Conservation (phyloP, 495 filamentous ascomycete genomes). For the Lophiotrema nucula region DNA sequence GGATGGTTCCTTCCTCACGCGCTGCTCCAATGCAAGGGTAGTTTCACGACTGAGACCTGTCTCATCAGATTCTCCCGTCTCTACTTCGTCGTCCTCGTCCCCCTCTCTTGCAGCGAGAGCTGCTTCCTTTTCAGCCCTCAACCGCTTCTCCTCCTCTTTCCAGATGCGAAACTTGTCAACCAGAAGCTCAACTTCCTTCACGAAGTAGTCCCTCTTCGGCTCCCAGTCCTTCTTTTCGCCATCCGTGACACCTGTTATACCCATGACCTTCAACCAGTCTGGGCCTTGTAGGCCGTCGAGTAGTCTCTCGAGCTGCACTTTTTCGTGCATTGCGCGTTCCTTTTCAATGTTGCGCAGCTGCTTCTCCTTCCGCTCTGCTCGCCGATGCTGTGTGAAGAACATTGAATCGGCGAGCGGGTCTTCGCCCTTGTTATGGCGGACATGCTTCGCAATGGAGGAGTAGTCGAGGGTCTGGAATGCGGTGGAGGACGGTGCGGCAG, state of each 20-base stretch:
- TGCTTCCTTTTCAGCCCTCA: constrained; percentile 66
- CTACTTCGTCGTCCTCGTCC: constrained; percentile 41
- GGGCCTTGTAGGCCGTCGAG: constrained; percentile 84
- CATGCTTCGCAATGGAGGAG: constrained; percentile 48
- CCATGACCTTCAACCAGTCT: constrained; percentile 92
- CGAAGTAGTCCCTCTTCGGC: constrained; percentile 78
- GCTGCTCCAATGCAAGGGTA: constrained; percentile 1
- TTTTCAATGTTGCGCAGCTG: constrained; percentile 91
- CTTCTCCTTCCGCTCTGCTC: constrained; percentile 84
- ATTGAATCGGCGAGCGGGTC: constrained; percentile 70
- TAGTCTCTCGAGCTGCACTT: constrained; percentile 78
- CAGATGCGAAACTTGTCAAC: constrained; percentile 83
- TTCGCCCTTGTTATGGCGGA: constrained; percentile 32
- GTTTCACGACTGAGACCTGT: background rate
- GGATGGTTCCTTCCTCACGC: constrained; percentile 34
- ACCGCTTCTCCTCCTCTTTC: constrained; percentile 85
- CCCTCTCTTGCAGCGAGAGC: constrained; percentile 43
- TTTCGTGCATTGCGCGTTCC: constrained; percentile 87
- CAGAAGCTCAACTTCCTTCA: constrained; percentile 72
- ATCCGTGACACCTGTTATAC: constrained; percentile 83
- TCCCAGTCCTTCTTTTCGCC: constrained; percentile 80
- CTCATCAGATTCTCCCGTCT: constrained; percentile 36
- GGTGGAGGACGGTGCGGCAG: constrained; percentile 50
- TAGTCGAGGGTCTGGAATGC: constrained; percentile 58
- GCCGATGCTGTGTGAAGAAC: constrained; percentile 69